Evolutionary conservation across 768 basidiomycete genomes (phyloP), one percentile per base, ranked within the genome.

Genomic region (Tylopilus sp.): DNA sequence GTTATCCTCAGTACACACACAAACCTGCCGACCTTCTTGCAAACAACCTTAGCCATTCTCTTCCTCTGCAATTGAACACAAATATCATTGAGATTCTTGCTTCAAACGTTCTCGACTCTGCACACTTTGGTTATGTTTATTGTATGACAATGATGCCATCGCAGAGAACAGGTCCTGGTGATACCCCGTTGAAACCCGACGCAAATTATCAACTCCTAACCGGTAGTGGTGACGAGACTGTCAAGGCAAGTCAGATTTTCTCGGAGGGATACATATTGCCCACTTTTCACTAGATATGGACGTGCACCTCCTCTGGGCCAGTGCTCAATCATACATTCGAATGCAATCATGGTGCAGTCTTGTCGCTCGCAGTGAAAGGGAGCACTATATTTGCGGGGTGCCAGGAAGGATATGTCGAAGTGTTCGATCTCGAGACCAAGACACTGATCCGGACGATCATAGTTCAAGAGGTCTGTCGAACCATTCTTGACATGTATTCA

Each of bases 121-220:
- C 94, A 3, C 95, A 98, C 68, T 95, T 84, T 65, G 95, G 95
- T 9, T 98, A 98, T 63, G 79, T 98, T 12, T 95, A 95, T 64
- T 91, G 88, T 59, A 84, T 93, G 82, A 70, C 75, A 13, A 67
- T 82, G 15, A 58, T 78, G 11, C 72, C 73, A 20, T 72, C 69
- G 15, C 68, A 64, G n/a, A 64, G 67, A 41, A 71, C 71, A 48
- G 75, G 72, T 15, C 71, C 69, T 2, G 62, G 71, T 41, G 69
- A 72, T 22, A 36, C n/a, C 7, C 31, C 48, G 22, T 48, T 60
- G 7, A 55, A 55, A 42, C 62, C 61, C 1, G 63, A 65, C 13
- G 61, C 53, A 15, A 58, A 52, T n/a, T 62, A 68, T 30, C 78
- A 82, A 48, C 77, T 97, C 13, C 79, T 88, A 12, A 92, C 91